These are phyloP conservation scores for Paecilomyces dactylethromorphus DNA, from an alignment of 2,329 filamentous ascomycete species.

Conservation along the genomic window DNA sequence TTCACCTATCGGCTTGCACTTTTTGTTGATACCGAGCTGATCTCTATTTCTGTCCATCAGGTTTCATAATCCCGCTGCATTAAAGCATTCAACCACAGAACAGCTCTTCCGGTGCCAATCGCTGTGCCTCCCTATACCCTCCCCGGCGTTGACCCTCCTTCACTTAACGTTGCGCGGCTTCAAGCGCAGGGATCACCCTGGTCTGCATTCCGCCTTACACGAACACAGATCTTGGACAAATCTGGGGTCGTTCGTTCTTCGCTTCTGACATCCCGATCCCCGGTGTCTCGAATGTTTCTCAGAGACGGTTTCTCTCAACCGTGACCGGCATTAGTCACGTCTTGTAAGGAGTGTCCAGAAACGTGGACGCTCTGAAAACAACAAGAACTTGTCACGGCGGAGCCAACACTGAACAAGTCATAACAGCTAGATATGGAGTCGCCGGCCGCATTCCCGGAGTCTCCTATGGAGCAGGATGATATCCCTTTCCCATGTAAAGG, in stretches of 20 bases:
- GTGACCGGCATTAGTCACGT: not conserved
- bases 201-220: not conserved
- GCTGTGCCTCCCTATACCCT: not conserved
- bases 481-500: slow-evolving; percentile 81
- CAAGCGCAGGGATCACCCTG: not conserved
- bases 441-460: slow-evolving; percentile 49
- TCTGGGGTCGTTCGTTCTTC: not conserved
- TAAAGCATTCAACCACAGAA: not conserved
- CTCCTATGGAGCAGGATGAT: slow-evolving; percentile 70
- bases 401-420: not conserved
- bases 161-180: not conserved
- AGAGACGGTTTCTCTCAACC: not conserved
- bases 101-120: not conserved
- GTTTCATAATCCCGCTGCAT: not conserved
- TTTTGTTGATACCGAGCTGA: not conserved
- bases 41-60: not conserved
- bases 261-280: not conserved
- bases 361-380: not conserved
- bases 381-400: not conserved
- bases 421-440: slow-evolving; percentile 42
- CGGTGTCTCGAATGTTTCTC: not conserved
- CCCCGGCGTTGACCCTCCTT: not conserved
- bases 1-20: not conserved
- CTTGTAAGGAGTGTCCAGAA: not conserved
- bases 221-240: not conserved